Conservation (phyloP, 352 stramenopile genomes). For the Phytophthora colocasiae region DNA sequence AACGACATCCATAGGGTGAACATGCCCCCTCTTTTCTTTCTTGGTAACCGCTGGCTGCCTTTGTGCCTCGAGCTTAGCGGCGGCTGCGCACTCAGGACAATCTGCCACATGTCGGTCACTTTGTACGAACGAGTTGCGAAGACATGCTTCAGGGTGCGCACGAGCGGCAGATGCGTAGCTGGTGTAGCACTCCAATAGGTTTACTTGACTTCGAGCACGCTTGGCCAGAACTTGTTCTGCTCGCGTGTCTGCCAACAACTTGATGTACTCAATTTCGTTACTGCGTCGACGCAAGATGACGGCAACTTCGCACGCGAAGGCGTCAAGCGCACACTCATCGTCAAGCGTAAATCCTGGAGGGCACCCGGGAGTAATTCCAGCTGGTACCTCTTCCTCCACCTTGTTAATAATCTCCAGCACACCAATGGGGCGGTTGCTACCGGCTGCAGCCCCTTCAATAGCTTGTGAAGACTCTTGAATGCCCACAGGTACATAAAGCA, state of each 20-base stretch:
- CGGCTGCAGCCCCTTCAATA: constrained; percentile 31
- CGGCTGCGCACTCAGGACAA: constrained; percentile 47
- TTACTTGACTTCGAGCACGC: constrained; percentile 76
- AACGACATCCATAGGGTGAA: constrained; percentile 7
- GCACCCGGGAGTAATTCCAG: constrained; percentile 15
- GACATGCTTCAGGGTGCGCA: constrained; percentile 53
- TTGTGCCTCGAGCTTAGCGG: constrained; percentile 24
- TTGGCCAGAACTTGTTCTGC: constrained; percentile 78
- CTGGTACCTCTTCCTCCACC: constrained; percentile 45
- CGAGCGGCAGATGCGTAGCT: constrained; percentile 64
- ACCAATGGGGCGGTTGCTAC: constrained; percentile 70
- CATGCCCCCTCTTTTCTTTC: constrained; percentile 8
- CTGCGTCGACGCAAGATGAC: constrained; percentile 82
- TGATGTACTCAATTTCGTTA: constrained; percentile 92
- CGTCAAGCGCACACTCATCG: constrained; percentile 88
- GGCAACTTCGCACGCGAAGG: constrained; percentile 86
- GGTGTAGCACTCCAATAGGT: constrained; percentile 81
- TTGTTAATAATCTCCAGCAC: constrained; percentile 93
- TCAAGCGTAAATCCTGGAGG: constrained; percentile 73
- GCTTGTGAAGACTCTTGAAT: constrained; percentile 53
- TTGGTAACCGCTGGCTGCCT: constrained; percentile 19
- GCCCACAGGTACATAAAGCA: constrained; percentile 88
- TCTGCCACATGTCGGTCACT: constrained; percentile 50
- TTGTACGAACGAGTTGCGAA: constrained; percentile 68
- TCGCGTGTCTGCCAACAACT: constrained; percentile 82